Evolutionary conservation across 208 protist genomes (phyloP), one percentile per base, ranked within the genome.

Genomic region (Crithidia bombi): DNA sequence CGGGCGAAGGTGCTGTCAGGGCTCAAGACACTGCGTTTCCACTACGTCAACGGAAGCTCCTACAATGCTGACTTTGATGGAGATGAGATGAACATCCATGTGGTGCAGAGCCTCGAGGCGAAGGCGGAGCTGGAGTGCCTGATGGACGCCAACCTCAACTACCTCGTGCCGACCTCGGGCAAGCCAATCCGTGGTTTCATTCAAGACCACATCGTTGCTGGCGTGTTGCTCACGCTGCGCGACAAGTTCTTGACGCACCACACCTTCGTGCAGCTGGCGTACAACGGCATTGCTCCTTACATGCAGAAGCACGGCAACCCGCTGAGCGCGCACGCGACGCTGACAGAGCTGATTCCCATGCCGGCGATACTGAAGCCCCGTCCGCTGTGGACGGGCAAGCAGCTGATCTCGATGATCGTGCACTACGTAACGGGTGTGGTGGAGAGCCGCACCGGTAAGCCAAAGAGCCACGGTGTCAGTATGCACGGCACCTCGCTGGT

Each of bases 11-110:
- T 99, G 15, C 85, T 98, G 4, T 91, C 88, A n/a, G 94, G 86
- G 7, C 92, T 98, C 76, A 91, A 95, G 76, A 99, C 98, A 43
- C 84, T 99, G 50, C 94, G 99, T 63, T 98, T 99, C 77, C 99
- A 99, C 86, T 99, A 99, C 87, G 96, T 98, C 41, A 99, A 99
- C 87, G 99, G 99, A 83, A 99, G 98, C 74, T 98, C 97, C n/a
- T 99, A 99, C 90, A 99, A 99, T 83, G 99, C 99, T 14, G 99
- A 99, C 91, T 99, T 99, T 83, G 99, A 99, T 91, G 99, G 99
- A 32, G 99, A 99, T 88, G 99, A 99, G 84, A 99, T 99, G 96
- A 99, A 99, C 91, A 75, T 99, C 32, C 99, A 99, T 82, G 93
- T 99, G 7, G 98, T 98, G 58, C 99, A 99, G 86, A 95, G 84